Percentiles rank a stretch among this genome's conserved stretches.
Evolutionary conservation across 1,139 yeast genomes (phyloP).

Genomic region (Suhomyces maxii): DNA sequence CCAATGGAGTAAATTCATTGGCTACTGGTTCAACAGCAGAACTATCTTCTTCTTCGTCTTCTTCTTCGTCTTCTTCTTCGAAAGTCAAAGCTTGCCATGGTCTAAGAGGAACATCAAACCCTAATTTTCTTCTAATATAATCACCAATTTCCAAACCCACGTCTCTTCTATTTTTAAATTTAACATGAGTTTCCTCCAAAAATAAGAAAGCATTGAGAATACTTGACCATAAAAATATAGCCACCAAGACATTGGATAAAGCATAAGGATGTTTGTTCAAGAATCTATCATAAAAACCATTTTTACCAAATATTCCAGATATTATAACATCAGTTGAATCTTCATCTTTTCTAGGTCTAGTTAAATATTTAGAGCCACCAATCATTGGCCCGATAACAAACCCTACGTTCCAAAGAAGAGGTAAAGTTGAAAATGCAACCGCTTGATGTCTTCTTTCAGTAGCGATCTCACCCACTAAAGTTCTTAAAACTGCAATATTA

Average conservation of each 20-base stretch:
- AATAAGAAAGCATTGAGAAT: slow-evolving; percentile 48
- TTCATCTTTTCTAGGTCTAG: slow-evolving; percentile 25
- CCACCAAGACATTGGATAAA: slow-evolving; percentile 57
- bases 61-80: slow-evolving; percentile 1
- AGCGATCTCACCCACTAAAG: slow-evolving; percentile 40
- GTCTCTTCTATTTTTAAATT: slow-evolving; percentile 43
- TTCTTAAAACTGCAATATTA: slow-evolving; percentile 37
- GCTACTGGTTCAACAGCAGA: not conserved
- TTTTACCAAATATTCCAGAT: not conserved
- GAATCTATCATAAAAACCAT: slow-evolving; percentile 22
- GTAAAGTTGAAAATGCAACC: slow-evolving; percentile 36
- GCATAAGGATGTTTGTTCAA: slow-evolving; percentile 55
- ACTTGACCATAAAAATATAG: slow-evolving; percentile 42
- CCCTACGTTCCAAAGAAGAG: slow-evolving; percentile 37
- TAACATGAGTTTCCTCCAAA: slow-evolving; percentile 61
- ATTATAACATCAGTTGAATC: slow-evolving; percentile 1
- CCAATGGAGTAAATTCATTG: slow-evolving; percentile 7
- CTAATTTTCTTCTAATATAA: slow-evolving; percentile 33
- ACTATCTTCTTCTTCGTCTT: slow-evolving; percentile 1
- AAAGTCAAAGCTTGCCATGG: slow-evolving; percentile 27
- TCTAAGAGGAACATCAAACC: slow-evolving; percentile 31
- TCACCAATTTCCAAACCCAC: slow-evolving; percentile 57
- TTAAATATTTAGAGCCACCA: slow-evolving; percentile 47
- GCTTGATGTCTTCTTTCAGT: slow-evolving; percentile 39
- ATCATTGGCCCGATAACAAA: slow-evolving; percentile 43